A percentile compares a stretch with the other conserved stretches of the same genome.
phyloP scores from a whole-genome alignment of 2,329 filamentous ascomycete genomes.

The Dissoconium aciculare region DNA sequence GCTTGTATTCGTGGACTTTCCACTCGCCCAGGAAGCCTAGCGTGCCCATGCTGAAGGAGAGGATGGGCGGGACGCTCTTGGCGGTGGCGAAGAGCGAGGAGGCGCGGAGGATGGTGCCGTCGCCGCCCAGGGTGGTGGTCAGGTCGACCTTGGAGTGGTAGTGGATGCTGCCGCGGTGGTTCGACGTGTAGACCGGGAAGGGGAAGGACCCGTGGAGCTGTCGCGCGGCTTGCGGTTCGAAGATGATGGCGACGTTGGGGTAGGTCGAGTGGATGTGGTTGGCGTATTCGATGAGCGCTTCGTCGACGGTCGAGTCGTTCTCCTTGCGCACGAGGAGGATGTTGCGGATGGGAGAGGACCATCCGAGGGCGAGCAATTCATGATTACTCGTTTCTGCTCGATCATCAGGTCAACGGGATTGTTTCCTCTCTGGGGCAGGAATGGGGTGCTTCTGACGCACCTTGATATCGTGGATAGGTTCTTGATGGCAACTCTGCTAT shows the following conservation, averaged over 20 bases:
- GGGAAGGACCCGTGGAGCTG: slow-evolving; percentile 54
- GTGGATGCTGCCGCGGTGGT: slow-evolving; percentile 30
- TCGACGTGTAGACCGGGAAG: slow-evolving; percentile 53
- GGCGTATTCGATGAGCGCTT: slow-evolving; percentile 43
- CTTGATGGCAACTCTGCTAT: slow-evolving; percentile 38
- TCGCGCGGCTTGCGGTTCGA: slow-evolving; percentile 62
- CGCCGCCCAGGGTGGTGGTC: slow-evolving; percentile 78
- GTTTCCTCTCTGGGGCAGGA: slow-evolving; percentile 42
- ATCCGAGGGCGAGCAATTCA: slow-evolving; percentile 50
- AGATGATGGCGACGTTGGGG: slow-evolving; percentile 62
- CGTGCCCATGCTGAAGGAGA: slow-evolving; percentile 95
- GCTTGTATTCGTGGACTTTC: slow-evolving; percentile 87
- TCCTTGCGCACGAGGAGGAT: slow-evolving; percentile 55
- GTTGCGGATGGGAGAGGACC: slow-evolving; percentile 53
- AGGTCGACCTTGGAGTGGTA: slow-evolving; percentile 75
- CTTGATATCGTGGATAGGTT: slow-evolving; percentile 48
- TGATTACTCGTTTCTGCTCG: slow-evolving; percentile 43
- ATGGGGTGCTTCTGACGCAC: slow-evolving; percentile 26
- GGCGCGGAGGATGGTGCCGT: slow-evolving; percentile 78
- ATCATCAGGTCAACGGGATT: slow-evolving; percentile 12
- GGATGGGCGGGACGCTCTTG: slow-evolving; percentile 67
- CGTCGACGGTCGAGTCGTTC: slow-evolving; percentile 39
- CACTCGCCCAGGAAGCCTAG: slow-evolving; percentile 91
- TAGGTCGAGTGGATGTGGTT: slow-evolving; percentile 66
- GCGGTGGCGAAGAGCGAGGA: slow-evolving; percentile 75